A percentile compares a stretch with the other conserved stretches of the same genome.
Evolutionary conservation across 202 grass and related monocot genomes (phyloP).

Genomic region (Saccharum hybrid): DNA sequence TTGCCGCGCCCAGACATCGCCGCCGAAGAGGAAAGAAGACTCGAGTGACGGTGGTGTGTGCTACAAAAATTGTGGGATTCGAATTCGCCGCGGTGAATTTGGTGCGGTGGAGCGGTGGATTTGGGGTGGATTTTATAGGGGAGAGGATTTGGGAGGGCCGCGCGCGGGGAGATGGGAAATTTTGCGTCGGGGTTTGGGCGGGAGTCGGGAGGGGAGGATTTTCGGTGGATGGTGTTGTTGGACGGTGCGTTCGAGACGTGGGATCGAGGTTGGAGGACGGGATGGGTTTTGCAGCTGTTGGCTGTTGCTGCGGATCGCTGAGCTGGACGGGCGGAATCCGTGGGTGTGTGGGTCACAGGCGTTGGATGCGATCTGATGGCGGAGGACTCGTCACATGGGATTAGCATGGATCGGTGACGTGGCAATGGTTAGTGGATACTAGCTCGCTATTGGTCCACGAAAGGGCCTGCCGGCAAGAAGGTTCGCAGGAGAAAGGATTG

Average conservation of each 20-base stretch:
- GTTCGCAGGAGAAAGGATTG: neutral
- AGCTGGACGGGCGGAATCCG: conserved; percentile 4
- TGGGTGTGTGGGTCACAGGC: neutral
- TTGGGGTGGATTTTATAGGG: conserved; percentile 26
- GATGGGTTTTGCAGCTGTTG: neutral
- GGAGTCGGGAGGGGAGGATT: conserved; percentile 10
- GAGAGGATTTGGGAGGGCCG: neutral
- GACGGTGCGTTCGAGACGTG: neutral
- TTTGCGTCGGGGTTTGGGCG: conserved; percentile 13
- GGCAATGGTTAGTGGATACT: neutral
- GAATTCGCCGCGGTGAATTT: neutral
- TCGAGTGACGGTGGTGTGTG: neutral
- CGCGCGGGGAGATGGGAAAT: neutral
- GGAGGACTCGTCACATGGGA: fast-evolving
- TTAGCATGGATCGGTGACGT: conserved; percentile 30
- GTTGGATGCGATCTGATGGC: conserved; percentile 27
- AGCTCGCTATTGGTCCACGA: too few species aligned
- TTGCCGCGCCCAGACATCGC: conserved; percentile 76
- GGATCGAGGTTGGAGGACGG: neutral
- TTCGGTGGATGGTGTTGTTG: neutral
- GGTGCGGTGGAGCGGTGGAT: conserved; percentile 3
- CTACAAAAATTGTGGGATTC: neutral
- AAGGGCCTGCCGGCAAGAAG: too few species aligned
- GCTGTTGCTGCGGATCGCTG: conserved; percentile 8
- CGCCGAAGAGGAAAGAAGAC: neutral